A percentile compares a stretch with the other conserved stretches of the same genome.
Conservation (phyloP, 2,329 filamentous ascomycete species). For the Beauveria sp. region DNA sequence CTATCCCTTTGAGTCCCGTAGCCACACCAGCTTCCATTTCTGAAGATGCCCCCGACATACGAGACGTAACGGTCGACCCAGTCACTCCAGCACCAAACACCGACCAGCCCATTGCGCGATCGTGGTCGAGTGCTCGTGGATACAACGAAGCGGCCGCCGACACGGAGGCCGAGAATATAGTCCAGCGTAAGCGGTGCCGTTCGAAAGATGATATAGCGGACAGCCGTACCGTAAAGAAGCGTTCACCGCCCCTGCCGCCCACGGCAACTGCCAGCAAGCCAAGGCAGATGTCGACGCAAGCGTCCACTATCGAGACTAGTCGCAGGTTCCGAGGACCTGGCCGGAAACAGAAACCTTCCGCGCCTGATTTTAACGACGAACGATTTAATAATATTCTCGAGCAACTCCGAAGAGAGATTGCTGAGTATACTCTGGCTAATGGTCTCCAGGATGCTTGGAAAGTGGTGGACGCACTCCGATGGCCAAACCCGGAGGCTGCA, state of each 20-base stretch:
- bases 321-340: background rate
- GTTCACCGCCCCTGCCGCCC: background rate
- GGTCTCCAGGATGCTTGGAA: background rate
- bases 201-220: background rate
- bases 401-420: background rate
- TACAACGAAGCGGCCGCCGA: background rate
- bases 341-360: background rate
- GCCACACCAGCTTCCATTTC: background rate
- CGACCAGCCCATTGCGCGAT: background rate
- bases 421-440: background rate
- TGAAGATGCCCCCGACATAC: background rate
- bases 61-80: background rate
- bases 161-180: background rate
- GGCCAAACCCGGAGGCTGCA: background rate
- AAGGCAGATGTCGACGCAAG: background rate
- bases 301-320: background rate
- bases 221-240: background rate
- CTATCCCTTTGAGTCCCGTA: background rate
- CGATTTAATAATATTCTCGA: background rate
- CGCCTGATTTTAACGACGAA: background rate
- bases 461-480: background rate
- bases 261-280: background rate
- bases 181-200: background rate
- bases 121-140: background rate
- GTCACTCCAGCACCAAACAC: background rate